Base-by-base conservation (phyloP, 495 filamentous ascomycete species). In the Xeromyces bisporus region DNA sequence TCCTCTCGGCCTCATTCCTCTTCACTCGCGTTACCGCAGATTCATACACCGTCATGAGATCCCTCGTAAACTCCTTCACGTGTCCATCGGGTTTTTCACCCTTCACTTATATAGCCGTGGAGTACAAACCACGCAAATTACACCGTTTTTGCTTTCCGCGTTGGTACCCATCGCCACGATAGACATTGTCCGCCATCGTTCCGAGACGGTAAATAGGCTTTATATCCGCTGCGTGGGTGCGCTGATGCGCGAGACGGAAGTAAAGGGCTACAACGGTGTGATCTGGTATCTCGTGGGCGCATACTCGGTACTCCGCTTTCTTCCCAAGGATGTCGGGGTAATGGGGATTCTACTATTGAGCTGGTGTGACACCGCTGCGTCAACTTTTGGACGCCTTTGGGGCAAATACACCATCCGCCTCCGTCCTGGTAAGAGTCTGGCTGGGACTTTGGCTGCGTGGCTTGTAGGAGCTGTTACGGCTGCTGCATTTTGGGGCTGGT, bases 291-390 rank as follows among this genome's bases (percentile, higher is more conserved):
- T 99, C 4, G 67, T 92, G 7, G 89, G 89, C 9, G 76, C 85
- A 13, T 94, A 83, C 64, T 66, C 71, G 11, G 85, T 81, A 15
- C 66, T 99, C 25, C 66, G 71, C 34, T 85, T 82, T 53, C 86
- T 85, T 50, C 85, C 85, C 15, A 96, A 94, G 52, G 89, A 99
- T 40, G 69, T 96, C n/a, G 83, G 76, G 2, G 73, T 92, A 6
- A 76, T 99, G 62, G 70, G 76, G 14, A 75, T 93, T 9, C 60
- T 96, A 35, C 66, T 99, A 29, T 68, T 99, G 6, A 86, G 78
- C 42, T 99, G 89, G 89, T 99, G 89, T 50, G 89, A 99, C 46
- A 94, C 91, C 3, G 91, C 89, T 23, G 89, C 89, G 2, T 84
- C 77, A 42, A 99, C 89, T 0, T 78, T 96, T 34, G 89, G 89